Conservation (phyloP, 2,329 filamentous ascomycete species). For the Beauveria bassiana region DNA sequence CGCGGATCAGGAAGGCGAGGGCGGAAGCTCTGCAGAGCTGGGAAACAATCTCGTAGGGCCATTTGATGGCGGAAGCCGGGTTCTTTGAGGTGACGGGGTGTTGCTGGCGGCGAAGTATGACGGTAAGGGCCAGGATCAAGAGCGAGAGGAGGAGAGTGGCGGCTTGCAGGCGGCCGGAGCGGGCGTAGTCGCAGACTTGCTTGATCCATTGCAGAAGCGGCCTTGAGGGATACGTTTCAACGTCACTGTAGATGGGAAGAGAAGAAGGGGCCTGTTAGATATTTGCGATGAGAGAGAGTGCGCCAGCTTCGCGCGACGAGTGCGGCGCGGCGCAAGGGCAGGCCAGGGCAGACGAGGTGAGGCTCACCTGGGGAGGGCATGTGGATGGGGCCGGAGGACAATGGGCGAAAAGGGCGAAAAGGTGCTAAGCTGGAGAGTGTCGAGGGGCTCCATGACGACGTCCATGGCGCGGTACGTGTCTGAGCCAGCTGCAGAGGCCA, state of each 20-base stretch:
- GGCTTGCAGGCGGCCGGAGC: slow-evolving; percentile 33
- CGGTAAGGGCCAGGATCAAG: slow-evolving; percentile 23
- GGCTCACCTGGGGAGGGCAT: slow-evolving; percentile 10
- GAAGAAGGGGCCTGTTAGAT: neutral
- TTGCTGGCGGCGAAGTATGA: slow-evolving; percentile 12
- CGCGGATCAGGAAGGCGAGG: slow-evolving; percentile 31
- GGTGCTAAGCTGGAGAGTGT: slow-evolving; percentile 23
- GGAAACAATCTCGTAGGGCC: slow-evolving; percentile 35
- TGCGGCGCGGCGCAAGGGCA: neutral
- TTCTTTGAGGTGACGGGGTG: slow-evolving; percentile 17
- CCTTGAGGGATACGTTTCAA: slow-evolving; percentile 2
- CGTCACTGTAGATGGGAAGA: neutral
- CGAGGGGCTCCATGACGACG: slow-evolving; percentile 24
- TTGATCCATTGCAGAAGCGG: slow-evolving; percentile 29
- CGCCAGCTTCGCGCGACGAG: neutral
- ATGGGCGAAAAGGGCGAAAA: slow-evolving; percentile 12
- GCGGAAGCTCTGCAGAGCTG: slow-evolving; percentile 33
- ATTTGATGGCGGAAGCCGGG: slow-evolving; percentile 32
- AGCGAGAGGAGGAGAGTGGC: slow-evolving; percentile 29
- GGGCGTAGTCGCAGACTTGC: slow-evolving; percentile 29
- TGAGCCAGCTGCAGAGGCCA: slow-evolving; percentile 1
- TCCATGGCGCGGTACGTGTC: slow-evolving; percentile 20
- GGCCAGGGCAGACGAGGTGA: neutral
- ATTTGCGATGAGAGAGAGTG: neutral
- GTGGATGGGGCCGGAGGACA: slow-evolving; percentile 14